Conservation (phyloP, 176 grass and related monocot genomes). For the Sorghum bicolor region Sorghum_bicolor_NCBIv3 NC_012875.2:51181501-51182000, state of each 20-base stretch:
- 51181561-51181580: no score
- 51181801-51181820: background rate
- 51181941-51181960: no score
- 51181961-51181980: no score
- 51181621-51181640: background rate
- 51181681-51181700: background rate
- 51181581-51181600: no score
- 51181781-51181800: background rate
- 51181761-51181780: background rate
- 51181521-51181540: no score
- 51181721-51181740: background rate
- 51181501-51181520: background rate
- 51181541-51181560: no score
- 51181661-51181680: background rate
- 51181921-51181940: no score
- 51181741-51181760: background rate
- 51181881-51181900: no score
- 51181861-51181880: background rate
- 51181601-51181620: no score
- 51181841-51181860: background rate
- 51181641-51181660: background rate
- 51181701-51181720: background rate
- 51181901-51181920: no score
- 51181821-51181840: background rate
- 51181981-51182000: no score